Base-by-base conservation (phyloP, 495 filamentous ascomycete genomes). In the Annulohypoxylon stygium region DNA sequence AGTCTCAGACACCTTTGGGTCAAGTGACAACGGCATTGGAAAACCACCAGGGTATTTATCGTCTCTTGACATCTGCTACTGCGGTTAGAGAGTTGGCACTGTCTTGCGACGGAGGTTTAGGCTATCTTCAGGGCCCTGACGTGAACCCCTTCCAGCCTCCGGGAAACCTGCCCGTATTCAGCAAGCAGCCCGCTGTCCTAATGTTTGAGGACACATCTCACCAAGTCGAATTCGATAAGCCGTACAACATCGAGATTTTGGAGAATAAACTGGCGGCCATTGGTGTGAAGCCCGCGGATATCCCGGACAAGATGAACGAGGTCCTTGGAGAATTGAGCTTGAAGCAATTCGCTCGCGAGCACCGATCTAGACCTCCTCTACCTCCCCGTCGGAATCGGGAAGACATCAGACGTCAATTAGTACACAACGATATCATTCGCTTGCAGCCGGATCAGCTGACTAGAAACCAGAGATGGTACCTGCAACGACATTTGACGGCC, bases 401-500 rank as follows among this genome's bases (percentile, higher is more conserved):
- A 0, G 1, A 14, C 1, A 1, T 57, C 18, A 20, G 14, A n/a
- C 63, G 63, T 10, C 11, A 9, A 2, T 0, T 0, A 0, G 12
- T 1, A 1, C 0, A 0, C 4, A 10, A 48, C 36, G 18, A 58
- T 1, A 2, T 6, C 2, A 34, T 65, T n/a, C 71, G 69, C n/a
- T 20, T 75, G 33, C 69, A 73, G 14, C 74, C 74, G 3, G 65
- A 65, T 10, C 60, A 33, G 16, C 79, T 89, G 3, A 85, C 83
- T 2, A 78, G 79, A n/a, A 75, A 83, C 5, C 88, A 90, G 76
- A 83, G 79, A 41, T 86, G 89, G 71, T 87, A 88, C 86, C 73
- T 90, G 9, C 75, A 87, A 25, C 86, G 90, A 71, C 86, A 84
- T 16, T 81, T 86, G 30, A 87, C 87, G 83, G 87, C 88, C 5